phyloP scores from a whole-genome alignment of 2,329 filamentous ascomycete genomes.

The Venturia asperata region DNA sequence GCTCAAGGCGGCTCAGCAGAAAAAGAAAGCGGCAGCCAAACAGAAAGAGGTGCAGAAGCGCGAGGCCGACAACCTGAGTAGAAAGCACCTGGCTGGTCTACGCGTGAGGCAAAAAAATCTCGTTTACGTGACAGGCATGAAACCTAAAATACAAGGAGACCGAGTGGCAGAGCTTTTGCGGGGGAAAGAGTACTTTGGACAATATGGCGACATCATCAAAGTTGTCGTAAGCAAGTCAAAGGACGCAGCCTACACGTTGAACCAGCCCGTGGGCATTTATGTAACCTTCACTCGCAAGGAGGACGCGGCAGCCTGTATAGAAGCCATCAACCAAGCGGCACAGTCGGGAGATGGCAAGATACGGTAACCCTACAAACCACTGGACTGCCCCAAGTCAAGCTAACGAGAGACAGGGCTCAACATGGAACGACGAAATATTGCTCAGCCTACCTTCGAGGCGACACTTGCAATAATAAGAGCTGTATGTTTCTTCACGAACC shows the following conservation, averaged over 20 bases:
- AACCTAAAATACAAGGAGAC: constrained; percentile 85
- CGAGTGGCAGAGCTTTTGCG: constrained; percentile 84
- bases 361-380: constrained; percentile 54
- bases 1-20: constrained; percentile 73
- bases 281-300: constrained; percentile 94
- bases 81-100: constrained; percentile 92
- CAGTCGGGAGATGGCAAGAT: constrained; percentile 89
- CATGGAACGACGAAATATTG: constrained; percentile 97
- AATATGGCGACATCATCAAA: constrained; percentile 97
- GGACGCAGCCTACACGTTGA: constrained; percentile 57
- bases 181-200: constrained; percentile 89
- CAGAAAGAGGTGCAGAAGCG: constrained; percentile 96
- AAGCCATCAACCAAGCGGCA: constrained; percentile 40
- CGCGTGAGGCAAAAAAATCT: constrained; percentile 97
- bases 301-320: constrained; percentile 84
- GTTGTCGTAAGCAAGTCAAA: constrained; percentile 97
- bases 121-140: constrained; percentile 93
- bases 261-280: constrained; percentile 86
- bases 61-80: constrained; percentile 89
- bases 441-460: constrained; percentile 89
- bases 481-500: constrained; percentile 98
- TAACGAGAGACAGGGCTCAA: constrained; percentile 46
- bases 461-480: constrained; percentile 88
- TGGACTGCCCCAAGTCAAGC: background rate
- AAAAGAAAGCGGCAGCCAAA: constrained; percentile 81